These are phyloP conservation scores for Phytopythium chamaehyphon DNA, from an alignment of 352 stramenopile genomes.

Conservation along the genomic window DNA sequence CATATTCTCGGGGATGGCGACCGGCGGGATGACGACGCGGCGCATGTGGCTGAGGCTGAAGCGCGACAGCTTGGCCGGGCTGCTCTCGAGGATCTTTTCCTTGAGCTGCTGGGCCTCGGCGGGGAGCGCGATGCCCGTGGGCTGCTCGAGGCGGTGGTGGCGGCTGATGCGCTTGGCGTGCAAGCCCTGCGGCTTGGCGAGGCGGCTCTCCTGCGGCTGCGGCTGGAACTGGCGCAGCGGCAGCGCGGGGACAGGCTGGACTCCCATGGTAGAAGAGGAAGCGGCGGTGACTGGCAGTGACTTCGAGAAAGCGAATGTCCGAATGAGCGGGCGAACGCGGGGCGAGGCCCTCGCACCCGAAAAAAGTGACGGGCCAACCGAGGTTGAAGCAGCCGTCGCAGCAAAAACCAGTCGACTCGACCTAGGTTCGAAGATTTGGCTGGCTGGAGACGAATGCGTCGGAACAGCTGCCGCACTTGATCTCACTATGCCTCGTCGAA, in stretches of 20 bases:
- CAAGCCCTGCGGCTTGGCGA: slow-evolving; percentile 19
- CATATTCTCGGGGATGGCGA: slow-evolving; percentile 49
- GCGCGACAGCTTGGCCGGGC: slow-evolving; percentile 37
- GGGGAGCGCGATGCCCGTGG: slow-evolving; percentile 24
- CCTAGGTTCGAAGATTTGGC: neutral
- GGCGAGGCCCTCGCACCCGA: neutral
- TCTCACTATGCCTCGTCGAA: neutral
- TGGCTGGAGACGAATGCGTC: slow-evolving; percentile 1
- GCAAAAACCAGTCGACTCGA: neutral
- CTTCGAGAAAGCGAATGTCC: neutral
- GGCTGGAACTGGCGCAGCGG: slow-evolving; percentile 12
- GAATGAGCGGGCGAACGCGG: neutral
- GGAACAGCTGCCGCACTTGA: neutral
- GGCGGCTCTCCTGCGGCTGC: slow-evolving; percentile 12
- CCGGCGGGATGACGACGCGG: slow-evolving; percentile 48
- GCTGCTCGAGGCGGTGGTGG: slow-evolving; percentile 29
- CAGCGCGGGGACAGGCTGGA: slow-evolving; percentile 23
- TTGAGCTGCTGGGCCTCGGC: slow-evolving; percentile 52
- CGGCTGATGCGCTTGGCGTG: slow-evolving; percentile 26
- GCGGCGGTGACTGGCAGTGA: neutral
- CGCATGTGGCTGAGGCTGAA: slow-evolving; percentile 65
- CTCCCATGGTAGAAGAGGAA: slow-evolving; percentile 28
- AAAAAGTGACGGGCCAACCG: slow-evolving; percentile 5
- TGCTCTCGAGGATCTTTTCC: slow-evolving; percentile 40
- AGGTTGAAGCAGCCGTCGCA: neutral